A percentile compares a stretch with the other conserved stretches of the same genome.
Conservation (phyloP, 257 asterid species). For the Solanum commersonii region DNA sequence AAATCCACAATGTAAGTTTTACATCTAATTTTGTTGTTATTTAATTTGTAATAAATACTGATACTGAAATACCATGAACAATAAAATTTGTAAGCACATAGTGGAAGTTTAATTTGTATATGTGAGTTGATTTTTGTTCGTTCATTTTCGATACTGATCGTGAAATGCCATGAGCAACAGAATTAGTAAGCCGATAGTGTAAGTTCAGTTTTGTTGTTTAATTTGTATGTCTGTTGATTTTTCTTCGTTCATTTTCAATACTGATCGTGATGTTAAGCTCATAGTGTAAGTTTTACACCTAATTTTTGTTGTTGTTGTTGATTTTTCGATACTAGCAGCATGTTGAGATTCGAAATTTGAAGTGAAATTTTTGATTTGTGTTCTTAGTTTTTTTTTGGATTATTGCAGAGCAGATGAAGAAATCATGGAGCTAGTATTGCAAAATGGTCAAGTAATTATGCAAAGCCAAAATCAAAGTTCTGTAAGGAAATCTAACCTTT, state of each 20-base stretch:
- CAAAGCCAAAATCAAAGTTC: conserved; percentile 8
- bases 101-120: not conserved
- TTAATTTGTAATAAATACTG: not conserved
- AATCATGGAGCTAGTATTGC: conserved; percentile 22
- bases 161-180: not conserved
- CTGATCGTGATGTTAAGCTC: not conserved
- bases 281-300: not conserved
- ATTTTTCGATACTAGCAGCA: not conserved
- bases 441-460: conserved; percentile 11
- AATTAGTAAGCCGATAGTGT: not conserved
- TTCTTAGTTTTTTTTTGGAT: not conserved
- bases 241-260: not conserved
- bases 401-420: conserved; percentile 2
- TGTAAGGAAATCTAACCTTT: not conserved
- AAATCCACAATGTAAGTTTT: conserved; percentile 5
- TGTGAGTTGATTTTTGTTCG: no score
- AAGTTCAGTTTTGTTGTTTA: not conserved
- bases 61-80: not conserved
- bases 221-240: not conserved
- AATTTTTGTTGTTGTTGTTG: not conserved
- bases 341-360: not conserved
- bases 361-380: not conserved
- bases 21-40: not conserved
- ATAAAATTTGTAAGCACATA: not conserved
- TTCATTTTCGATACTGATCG: not conserved